Base-by-base conservation (phyloP, 805 yeast genomes). In the Starmerella potacharoeniae region DNA sequence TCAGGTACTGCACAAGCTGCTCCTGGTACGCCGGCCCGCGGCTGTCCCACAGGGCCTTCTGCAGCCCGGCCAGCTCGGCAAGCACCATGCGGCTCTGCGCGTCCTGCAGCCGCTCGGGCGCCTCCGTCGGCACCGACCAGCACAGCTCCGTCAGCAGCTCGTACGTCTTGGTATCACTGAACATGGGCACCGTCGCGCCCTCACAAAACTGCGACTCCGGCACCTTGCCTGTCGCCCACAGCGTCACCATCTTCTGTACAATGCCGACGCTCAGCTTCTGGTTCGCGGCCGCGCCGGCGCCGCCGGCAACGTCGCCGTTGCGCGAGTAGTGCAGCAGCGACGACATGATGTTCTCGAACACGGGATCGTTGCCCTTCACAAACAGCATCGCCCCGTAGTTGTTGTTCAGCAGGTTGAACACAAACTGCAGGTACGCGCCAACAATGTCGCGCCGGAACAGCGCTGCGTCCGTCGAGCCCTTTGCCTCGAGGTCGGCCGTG, bases 81-180 rank as follows among this genome's bases (percentile, higher is more conserved):
- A 88, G 82, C 40, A 86, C 75, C 56, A 82, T 75, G 64, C 91
- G 77, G 60, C 78, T 79, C 66, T 86, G 90, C 5, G 95, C 95
- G 67, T 89, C 96, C 60, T 79, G 49, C 82, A 71, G 64, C 83
- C 79, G 62, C 83, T 82, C 30, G 39, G 77, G 77, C 37, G 82
- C 77, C 61, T 84, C 82, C 66, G 86, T 82, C n/a, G 95, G 87
- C 49, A 88, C 72, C 67, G 87, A 90, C 72, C 88, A 85, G 37
- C 83, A 75, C 53, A 86, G 71, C 50, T 83, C 77, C 4, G 89
- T 77, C 31, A 81, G 74, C 60, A 82, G 83, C 51, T 82, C 80
- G 68, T 86, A 79, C 56, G 90, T 75, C 64, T 80, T 79, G 44
- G 79, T 58, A 43, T 60, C 81, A 54, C 84, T 83, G 49, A 86